phyloP scores from a whole-genome alignment of 2,329 filamentous ascomycete species.

The Alternaria triticimaculans region DNA sequence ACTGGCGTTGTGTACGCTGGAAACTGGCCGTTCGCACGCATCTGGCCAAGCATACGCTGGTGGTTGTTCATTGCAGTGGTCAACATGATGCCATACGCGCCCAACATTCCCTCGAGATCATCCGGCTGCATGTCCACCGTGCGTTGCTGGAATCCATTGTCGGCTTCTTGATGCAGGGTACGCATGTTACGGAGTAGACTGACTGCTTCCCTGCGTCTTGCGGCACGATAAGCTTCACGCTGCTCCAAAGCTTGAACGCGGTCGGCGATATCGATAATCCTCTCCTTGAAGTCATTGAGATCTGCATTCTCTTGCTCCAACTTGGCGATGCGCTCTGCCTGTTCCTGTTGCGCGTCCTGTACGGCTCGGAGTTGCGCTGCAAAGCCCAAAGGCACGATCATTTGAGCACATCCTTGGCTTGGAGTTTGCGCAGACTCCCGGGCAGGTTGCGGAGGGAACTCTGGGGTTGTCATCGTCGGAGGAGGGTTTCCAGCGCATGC shows the following conservation, averaged over 20 bases:
- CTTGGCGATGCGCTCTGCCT: constrained; percentile 8
- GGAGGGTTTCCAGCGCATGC: neutral
- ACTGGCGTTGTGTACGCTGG: neutral
- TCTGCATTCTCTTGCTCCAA: constrained; percentile 20
- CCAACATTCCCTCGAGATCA: constrained; percentile 29
- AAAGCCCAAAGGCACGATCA: constrained; percentile 22
- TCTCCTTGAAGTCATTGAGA: constrained; percentile 5
- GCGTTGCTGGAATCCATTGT: constrained; percentile 24
- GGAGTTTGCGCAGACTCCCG: neutral
- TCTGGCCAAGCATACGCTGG: constrained; percentile 17
- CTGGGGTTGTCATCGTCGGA: neutral
- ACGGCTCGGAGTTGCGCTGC: constrained; percentile 19
- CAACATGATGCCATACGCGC: constrained; percentile 13
- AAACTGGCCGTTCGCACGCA: constrained; percentile 1
- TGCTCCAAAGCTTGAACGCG: constrained; percentile 22
- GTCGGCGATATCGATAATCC: neutral
- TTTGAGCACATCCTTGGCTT: neutral
- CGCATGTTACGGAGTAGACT: constrained; percentile 23
- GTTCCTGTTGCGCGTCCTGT: constrained; percentile 15
- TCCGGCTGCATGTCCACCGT: constrained; percentile 21
- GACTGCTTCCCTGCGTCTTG: constrained; percentile 26
- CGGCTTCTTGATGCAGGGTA: constrained; percentile 25
- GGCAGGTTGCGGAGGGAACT: neutral
- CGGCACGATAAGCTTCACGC: constrained; percentile 4
- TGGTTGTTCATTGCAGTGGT: constrained; percentile 23